Evolutionary conservation across 2,329 filamentous ascomycete genomes (phyloP).

Genomic region (Exophiala bonariae): DNA sequence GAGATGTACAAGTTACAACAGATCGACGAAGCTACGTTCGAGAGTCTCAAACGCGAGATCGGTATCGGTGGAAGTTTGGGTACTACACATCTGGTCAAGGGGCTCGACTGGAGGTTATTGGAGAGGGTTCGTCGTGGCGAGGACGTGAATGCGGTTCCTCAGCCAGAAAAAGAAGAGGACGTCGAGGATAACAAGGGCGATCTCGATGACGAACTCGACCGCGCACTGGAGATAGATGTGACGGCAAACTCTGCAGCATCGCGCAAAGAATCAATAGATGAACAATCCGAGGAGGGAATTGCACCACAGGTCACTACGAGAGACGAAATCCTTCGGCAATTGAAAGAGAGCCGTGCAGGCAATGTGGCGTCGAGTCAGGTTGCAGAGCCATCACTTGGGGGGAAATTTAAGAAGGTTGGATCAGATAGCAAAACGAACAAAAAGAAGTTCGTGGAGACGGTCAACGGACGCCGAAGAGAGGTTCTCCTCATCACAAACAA

Average conservation of each 20-base stretch:
- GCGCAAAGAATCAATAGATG: conserved; percentile 23
- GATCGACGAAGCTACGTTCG: conserved; percentile 78
- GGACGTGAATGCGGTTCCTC: conserved; percentile 50
- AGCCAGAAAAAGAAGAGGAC: conserved; percentile 35
- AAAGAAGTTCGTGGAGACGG: conserved; percentile 55
- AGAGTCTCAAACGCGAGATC: conserved; percentile 72
- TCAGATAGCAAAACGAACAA: conserved; percentile 35
- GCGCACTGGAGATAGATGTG: conserved; percentile 39
- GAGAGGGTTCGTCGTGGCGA: conserved; percentile 46
- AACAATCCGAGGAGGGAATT: conserved; percentile 30
- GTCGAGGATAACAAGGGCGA: conserved; percentile 37
- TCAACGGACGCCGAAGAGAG: conserved; percentile 51
- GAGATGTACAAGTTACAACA: conserved; percentile 79
- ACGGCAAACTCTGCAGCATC: conserved; percentile 15
- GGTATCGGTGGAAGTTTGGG: conserved; percentile 73
- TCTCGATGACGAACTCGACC: conserved; percentile 63
- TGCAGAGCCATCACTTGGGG: conserved; percentile 52
- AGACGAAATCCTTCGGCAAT: conserved; percentile 60
- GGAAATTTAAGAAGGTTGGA: conserved; percentile 56
- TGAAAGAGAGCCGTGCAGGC: conserved; percentile 52
- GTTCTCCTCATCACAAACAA: conserved; percentile 60
- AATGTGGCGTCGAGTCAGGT: conserved; percentile 40
- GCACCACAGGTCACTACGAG: conserved; percentile 48
- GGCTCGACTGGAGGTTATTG: conserved; percentile 78
- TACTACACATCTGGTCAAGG: conserved; percentile 87